Evolutionary conservation across 495 filamentous ascomycete genomes (phyloP).

Genomic region (Aspergillus taichungensis): DNA sequence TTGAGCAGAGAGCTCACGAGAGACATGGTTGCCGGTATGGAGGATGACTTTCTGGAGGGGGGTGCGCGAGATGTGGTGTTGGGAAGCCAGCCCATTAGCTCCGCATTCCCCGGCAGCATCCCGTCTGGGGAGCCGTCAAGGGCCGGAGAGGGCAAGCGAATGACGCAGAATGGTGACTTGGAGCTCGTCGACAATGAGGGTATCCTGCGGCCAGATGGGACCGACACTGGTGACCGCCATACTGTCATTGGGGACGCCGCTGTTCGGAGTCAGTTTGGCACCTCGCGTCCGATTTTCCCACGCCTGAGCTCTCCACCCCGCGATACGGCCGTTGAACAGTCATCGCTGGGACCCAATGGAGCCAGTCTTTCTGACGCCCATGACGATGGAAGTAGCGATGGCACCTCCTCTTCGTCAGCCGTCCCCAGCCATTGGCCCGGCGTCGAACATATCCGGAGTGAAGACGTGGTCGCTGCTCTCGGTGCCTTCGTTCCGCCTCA

Average conservation of each 20-base stretch:
- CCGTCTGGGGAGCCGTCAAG: constrained; percentile 49
- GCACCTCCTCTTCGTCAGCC: constrained; percentile 23
- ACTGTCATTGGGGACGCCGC: constrained; percentile 39
- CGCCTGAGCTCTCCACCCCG: constrained; percentile 16
- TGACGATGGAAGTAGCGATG: constrained; percentile 20
- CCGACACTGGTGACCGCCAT: constrained; percentile 41
- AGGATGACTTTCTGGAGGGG: constrained; percentile 69
- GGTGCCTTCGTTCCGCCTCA: constrained; percentile 27
- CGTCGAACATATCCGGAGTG: constrained; percentile 28
- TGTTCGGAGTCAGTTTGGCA: constrained; percentile 35
- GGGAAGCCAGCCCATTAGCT: constrained; percentile 69
- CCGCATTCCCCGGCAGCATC: constrained; percentile 58
- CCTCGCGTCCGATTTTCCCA: constrained; percentile 32
- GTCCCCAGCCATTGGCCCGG: constrained; percentile 31
- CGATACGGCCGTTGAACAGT: too few relatives aligned
- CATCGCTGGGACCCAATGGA: too few relatives aligned
- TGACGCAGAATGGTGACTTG: constrained; percentile 50
- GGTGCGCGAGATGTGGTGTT: constrained; percentile 66
- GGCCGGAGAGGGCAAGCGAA: constrained; percentile 54
- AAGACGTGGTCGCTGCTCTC: constrained; percentile 34
- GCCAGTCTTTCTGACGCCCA: too few relatives aligned
- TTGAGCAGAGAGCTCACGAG: constrained; percentile 76
- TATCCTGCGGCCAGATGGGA: constrained; percentile 35
- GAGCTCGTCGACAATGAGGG: constrained; percentile 48
- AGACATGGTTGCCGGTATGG: constrained; percentile 72